Percentiles rank a stretch among this genome's conserved stretches.
Conservation (phyloP, 306 rosid genomes). For the Gleditsia sinensis region DNA sequence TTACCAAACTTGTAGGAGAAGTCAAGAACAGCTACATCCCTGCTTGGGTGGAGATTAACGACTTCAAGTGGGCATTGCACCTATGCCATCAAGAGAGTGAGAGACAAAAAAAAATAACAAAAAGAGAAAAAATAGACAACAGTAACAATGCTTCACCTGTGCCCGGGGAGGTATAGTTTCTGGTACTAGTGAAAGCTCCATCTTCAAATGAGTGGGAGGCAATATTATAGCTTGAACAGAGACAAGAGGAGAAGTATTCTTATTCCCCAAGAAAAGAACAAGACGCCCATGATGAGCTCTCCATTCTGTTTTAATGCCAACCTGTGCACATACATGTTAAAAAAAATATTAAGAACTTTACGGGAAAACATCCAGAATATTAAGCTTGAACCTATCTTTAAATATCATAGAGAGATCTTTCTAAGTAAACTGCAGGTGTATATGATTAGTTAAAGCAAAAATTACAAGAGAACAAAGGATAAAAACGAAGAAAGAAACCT, state of each 20-base stretch:
- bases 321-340: conserved; percentile 42
- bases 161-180: conserved; percentile 99
- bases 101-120: conserved; percentile 14
- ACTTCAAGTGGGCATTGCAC: conserved; percentile 99
- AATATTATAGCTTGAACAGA: conserved; percentile 89
- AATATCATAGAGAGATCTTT: conserved; percentile 12
- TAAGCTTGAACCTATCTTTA: conserved; percentile 24
- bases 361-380: background rate
- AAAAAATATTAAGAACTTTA: conserved; percentile 10
- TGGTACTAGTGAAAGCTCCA: conserved; percentile 92
- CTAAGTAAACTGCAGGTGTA: background rate
- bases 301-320: conserved; percentile 99
- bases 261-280: conserved; percentile 98
- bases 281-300: conserved; percentile 86
- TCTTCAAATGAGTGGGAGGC: conserved; percentile 88
- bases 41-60: conserved; percentile 87
- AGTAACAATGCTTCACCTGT: conserved; percentile 58
- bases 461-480: background rate
- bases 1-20: conserved; percentile 91
- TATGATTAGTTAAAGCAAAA: conserved; percentile 10
- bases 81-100: conserved; percentile 51
- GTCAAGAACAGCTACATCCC: conserved; percentile 95
- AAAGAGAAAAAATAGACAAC: conserved; percentile 22
- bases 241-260: conserved; percentile 84
- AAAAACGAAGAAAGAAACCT: conserved; percentile 56